Conservation (phyloP, 2,329 filamentous ascomycete species). For the Colletotrichum sidae region DNA sequence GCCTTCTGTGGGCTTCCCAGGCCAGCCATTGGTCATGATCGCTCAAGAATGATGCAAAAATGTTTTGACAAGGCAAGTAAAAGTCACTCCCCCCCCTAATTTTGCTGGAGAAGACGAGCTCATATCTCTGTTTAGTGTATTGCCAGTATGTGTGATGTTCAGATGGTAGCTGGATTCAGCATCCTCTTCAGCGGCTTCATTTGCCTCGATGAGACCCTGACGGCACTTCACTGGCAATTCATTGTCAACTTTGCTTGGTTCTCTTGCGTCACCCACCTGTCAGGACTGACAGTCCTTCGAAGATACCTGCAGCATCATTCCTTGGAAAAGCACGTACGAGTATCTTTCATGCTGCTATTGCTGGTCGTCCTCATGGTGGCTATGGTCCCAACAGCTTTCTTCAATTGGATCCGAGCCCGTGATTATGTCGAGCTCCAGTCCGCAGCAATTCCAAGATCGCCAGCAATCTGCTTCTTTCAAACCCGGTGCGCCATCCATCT, state of each 20-base stretch:
- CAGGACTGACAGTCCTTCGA: neutral
- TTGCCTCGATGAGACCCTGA: neutral
- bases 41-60: neutral
- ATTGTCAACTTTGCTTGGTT: slow-evolving; percentile 48
- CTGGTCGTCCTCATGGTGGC: neutral
- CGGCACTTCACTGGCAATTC: slow-evolving; percentile 45
- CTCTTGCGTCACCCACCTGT: slow-evolving; percentile 44
- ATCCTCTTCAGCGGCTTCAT: slow-evolving; percentile 41
- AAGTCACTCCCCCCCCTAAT: no score
- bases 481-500: neutral
- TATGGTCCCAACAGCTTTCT: neutral
- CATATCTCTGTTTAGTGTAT: neutral
- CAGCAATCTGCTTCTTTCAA: neutral
- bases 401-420: neutral
- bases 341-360: neutral
- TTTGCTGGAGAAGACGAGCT: neutral
- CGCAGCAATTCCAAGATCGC: neutral
- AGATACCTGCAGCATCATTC: neutral
- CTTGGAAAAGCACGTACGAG: neutral
- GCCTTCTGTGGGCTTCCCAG: neutral
- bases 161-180: slow-evolving; percentile 46
- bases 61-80: neutral
- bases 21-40: neutral
- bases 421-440: neutral
- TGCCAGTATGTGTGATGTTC: slow-evolving; percentile 39